These are phyloP conservation scores for Apiotrichum porosum DNA, from an alignment of 1,284 basidiomycete species.

Conservation along the genomic window DNA sequence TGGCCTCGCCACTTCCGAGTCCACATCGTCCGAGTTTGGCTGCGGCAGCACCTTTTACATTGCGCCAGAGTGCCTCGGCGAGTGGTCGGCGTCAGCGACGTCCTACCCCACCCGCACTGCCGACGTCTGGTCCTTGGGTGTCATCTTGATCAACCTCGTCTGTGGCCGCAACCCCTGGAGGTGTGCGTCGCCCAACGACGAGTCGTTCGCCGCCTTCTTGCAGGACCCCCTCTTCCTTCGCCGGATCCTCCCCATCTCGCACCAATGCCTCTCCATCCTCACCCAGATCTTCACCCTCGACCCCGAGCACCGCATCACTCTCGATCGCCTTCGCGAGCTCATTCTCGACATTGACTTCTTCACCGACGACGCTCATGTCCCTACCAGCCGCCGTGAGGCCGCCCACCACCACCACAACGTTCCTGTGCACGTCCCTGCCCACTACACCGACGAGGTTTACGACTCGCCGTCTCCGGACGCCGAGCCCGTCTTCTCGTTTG, in stretches of 20 bases:
- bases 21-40: conserved; percentile 82
- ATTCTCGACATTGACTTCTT: conserved; percentile 61
- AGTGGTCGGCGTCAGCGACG: conserved; percentile 48
- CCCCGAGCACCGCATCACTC: conserved; percentile 55
- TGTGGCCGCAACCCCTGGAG: conserved; percentile 85
- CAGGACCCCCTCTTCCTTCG: conserved; percentile 63
- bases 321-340: conserved; percentile 60
- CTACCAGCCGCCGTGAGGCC: conserved; percentile 47
- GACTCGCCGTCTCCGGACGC: conserved; percentile 18
- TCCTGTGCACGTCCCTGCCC: conserved; percentile 49
- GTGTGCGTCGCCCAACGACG: conserved; percentile 64
- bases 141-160: conserved; percentile 84
- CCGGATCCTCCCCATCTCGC: conserved; percentile 61
- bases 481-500: conserved; percentile 33
- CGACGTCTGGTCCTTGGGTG: conserved; percentile 92
- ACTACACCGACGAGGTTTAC: conserved; percentile 17
- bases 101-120: conserved; percentile 67
- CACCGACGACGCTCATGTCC: conserved; percentile 59
- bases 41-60: conserved; percentile 53
- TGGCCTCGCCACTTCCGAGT: conserved; percentile 89
- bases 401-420: conserved; percentile 37
- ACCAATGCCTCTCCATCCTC: conserved; percentile 53
- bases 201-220: conserved; percentile 65
- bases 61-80: conserved; percentile 82
- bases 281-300: conserved; percentile 59